Base-by-base conservation (phyloP, 129 eudicot genomes). In the Chrysanthemum seticuspe region DNA sequence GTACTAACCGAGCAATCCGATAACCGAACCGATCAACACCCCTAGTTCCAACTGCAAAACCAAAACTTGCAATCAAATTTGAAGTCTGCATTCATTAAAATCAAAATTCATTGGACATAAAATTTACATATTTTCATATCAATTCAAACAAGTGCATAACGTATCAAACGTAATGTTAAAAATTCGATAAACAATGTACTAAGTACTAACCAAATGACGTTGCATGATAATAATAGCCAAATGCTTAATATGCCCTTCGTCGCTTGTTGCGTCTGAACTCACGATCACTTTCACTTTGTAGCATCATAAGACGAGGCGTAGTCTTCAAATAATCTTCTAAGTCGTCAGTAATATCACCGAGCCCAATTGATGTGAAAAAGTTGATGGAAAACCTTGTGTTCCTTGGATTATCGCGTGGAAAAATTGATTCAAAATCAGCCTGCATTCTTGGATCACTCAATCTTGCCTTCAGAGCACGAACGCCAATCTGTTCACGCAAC, bases 261-360 rank as follows among this genome's bases (percentile, higher is more conserved):
- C 74, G 80, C 77, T 82, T 87, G 64, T 74, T 76, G 57, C 82
- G 68, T 48, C 55, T 82, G 53, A 54, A 77, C 57, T 85, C 88
- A 10, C 82, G 76, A 21, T 83, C 87, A 53, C 85, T 70, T 0
- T 82, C 79, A 62, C 84, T 78, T 47, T 94, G 95, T 58, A 89
- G 96, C 98, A 90, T 94, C 60, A 94, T 94, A 25, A 90, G 85
- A 21, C 98, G 85, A 6, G 98, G 97, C 97, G 90, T 90, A 73
- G 90, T 90, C 87, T 94, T 94, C 50, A 94, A 71, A 59, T 90
- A 90, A 73, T 94, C 98, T 53, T 97, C 81, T 64, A 94, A 57
- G 75, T 88, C 90, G 62, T 90, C 98, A 2, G 98, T 94, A 36
- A 94, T 90, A 48, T 96, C 98, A 74, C 98, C 98, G 3, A 94